phyloP scores from a whole-genome alignment of 2,329 filamentous ascomycete genomes.

The Pestalotiopsis sp. region DNA sequence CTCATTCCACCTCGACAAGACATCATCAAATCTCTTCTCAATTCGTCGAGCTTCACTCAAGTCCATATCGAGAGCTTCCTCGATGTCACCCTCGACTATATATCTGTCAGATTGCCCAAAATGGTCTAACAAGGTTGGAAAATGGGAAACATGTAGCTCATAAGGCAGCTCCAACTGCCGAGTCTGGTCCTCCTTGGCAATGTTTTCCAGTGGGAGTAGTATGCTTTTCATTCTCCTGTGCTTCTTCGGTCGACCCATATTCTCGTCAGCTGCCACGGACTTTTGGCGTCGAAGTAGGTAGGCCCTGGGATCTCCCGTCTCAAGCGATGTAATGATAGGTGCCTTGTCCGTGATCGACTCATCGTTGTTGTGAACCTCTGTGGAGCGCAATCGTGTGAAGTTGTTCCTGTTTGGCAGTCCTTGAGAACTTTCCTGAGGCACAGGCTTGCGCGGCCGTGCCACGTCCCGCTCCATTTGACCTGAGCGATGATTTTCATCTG shows the following conservation, averaged over 20 bases:
- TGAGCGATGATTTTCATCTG: background rate
- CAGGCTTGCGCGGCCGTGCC: background rate
- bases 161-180: conserved; percentile 19
- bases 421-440: background rate
- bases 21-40: conserved; percentile 23
- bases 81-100: conserved; percentile 21
- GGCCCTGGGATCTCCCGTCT: conserved; percentile 30
- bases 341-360: conserved; percentile 19
- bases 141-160: conserved; percentile 11
- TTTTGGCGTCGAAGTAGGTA: conserved; percentile 35
- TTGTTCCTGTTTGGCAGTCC: background rate
- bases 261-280: conserved; percentile 24
- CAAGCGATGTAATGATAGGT: conserved; percentile 29
- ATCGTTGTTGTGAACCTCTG: conserved; percentile 7
- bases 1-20: conserved; percentile 21
- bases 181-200: conserved; percentile 20
- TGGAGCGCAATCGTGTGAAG: conserved; percentile 16
- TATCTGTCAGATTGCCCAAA: conserved; percentile 27
- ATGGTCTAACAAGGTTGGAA: conserved; percentile 16
- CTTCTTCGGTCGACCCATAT: conserved; percentile 20
- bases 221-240: conserved; percentile 29
- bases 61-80: conserved; percentile 30
- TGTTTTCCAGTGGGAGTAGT: conserved; percentile 31
- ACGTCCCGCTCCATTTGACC: background rate
- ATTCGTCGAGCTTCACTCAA: conserved; percentile 24